Percentiles rank a stretch among this genome's conserved stretches.
phyloP scores from a whole-genome alignment of 441 rosid genomes.

The Eutrema salsugineum region DNA sequence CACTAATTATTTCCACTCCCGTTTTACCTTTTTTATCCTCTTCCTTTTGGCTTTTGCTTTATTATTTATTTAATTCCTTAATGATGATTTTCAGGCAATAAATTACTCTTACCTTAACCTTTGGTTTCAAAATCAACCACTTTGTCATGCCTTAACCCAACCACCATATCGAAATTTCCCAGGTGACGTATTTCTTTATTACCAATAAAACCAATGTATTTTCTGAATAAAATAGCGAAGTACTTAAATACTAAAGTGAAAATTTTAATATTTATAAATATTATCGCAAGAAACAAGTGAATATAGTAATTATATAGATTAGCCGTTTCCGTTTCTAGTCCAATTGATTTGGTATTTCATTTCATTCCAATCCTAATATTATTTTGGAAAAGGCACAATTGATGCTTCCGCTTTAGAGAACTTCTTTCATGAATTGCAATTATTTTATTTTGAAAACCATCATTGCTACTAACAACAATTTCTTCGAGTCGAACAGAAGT shows the following conservation, averaged over 20 bases:
- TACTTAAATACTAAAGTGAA: neutral
- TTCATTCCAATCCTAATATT: constrained; percentile 17
- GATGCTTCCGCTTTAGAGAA: constrained; percentile 46
- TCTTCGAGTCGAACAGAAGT: neutral
- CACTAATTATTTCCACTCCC: constrained; percentile 23
- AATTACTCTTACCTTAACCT: constrained; percentile 18
- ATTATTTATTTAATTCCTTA: constrained; percentile 17
- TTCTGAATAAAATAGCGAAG: neutral
- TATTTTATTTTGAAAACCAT: constrained; percentile 30
- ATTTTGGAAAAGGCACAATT: constrained; percentile 33
- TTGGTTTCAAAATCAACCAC: constrained; percentile 27
- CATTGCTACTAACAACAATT: constrained; percentile 1
- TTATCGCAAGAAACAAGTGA: neutral
- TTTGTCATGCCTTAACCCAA: constrained; percentile 34
- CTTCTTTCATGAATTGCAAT: constrained; percentile 53
- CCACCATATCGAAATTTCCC: constrained; percentile 27
- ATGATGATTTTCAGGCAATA: constrained; percentile 22
- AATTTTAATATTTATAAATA: neutral
- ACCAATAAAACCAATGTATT: constrained; percentile 12
- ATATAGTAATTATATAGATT: neutral
- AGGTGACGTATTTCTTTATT: constrained; percentile 5
- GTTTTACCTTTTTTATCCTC: constrained; percentile 8
- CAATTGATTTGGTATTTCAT: neutral
- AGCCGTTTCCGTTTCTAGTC: neutral
- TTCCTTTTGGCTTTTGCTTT: constrained; percentile 23